Evolutionary conservation across 495 filamentous ascomycete species (phyloP), one percentile per base, ranked within the genome.

Genomic region (Jackrogersella minutella): DNA sequence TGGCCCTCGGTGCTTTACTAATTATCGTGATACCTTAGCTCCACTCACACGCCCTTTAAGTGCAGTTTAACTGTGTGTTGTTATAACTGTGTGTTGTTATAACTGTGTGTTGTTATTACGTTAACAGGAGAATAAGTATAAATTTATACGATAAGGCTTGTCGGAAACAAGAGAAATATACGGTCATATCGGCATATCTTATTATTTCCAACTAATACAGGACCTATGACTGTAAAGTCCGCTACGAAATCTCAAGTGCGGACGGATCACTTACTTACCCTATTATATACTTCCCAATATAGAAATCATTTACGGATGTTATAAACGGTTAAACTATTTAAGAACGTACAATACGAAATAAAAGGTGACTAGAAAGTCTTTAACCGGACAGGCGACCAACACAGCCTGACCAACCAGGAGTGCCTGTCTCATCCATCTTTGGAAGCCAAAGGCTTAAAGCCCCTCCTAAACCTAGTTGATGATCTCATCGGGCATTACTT

Each of bases 381-480:
- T 63, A 62, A 40, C 65, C 65, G 65, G 58, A 51, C 36, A 33
- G 28, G 3, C 21, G 21, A 62, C 50, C 36, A 19, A 16, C 14
- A 39, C 76, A 71, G 1, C 69, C 53, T 26, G 77, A 52, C 24
- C 73, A 62, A 13, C 74, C 77, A 14, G 74, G 22, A 8, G 69
- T 68, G 3, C 50, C 62, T 34, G 68, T 33, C 50, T 40, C 60
- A 33, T 63, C 60, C 51, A 63, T 46, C 22, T 52, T 28, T 61
- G 37, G 24, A 68, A 51, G 66, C 69, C 24, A 49, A 77, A n/a
- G n/a, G n/a, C n/a, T n/a, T n/a, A n/a, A n/a, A 74, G 10, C 78
- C 79, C 43, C 79, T 69, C 22, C 70, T 64, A 14, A 76, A 76
- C 11, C 78, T 74, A 7, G 79, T 66, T 24, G 40, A 60, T 53